Base-by-base conservation (phyloP, 2,329 filamentous ascomycete species). In the Diaporthe ampelina region DNA sequence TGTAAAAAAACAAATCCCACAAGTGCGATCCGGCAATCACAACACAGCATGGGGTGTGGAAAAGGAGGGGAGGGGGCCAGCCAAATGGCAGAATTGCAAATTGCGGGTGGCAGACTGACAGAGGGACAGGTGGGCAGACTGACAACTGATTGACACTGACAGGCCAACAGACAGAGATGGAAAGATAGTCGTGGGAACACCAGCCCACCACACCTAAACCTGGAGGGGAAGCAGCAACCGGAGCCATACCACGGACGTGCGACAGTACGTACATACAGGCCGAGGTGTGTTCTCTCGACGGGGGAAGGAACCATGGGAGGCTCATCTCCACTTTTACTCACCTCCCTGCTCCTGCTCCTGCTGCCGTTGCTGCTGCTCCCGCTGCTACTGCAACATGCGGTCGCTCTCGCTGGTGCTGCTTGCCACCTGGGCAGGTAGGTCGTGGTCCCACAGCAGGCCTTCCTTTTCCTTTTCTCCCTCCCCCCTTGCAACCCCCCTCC, bases 251-350 rank as follows among this genome's bases (percentile, higher is more conserved):
- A 40, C 37, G 3, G 43, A 17, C 15, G 43, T 19, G 43, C 43
- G 17, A 19, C 43, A 19, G 7, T 43, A 37, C 35, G 11, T 37
- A 37, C 35, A 2, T 11, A 37, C 35, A 37, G 35, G 35, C 35
- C 35, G 35, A 37, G 10, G 35, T 37, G 35, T 13, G 37, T 21
- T 45, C 17, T n/a, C 6, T n/a, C 6, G 32, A 24, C 32, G 56
- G 32, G 32, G 11, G 21, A 59, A 59, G 32, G 32, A 59, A 58
- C 32, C 32, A 59, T n/a, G 57, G 35, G 15, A 61, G 10, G 35
- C 40, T 45, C 40, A 63, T 48, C 59, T 45, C 59, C 59, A 63
- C 59, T 61, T 61, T 61, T 40, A 35, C 58, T 43, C 58, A 61
- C 58, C 58, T 61, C n/a, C 58, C 57, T 59, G 57, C 57, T 59